phyloP scores from a whole-genome alignment of 208 protist species.

The Plasmodiophora brassicae region DNA sequence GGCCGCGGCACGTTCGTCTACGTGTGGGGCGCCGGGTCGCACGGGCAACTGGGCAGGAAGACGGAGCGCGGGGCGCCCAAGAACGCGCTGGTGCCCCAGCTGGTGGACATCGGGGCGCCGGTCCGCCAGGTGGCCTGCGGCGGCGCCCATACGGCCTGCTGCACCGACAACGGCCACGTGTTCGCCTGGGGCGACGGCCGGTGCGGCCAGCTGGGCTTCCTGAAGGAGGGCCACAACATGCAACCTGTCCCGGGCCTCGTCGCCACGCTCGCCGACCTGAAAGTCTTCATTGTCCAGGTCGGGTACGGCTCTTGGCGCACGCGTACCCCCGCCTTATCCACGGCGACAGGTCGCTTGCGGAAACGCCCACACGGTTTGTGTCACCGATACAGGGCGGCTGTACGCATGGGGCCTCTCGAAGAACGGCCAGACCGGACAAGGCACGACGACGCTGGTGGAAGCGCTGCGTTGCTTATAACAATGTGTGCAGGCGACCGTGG shows the following conservation, averaged over 20 bases:
- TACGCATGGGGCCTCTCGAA: constrained; percentile 47
- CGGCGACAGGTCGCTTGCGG: constrained; percentile 44
- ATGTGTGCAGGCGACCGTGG: neutral
- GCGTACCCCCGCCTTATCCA: neutral
- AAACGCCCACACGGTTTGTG: constrained; percentile 10
- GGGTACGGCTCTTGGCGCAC: neutral
- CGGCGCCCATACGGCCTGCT: neutral
- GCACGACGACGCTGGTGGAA: neutral
- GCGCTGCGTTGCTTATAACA: neutral
- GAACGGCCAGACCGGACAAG: constrained; percentile 46
- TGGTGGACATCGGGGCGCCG: neutral
- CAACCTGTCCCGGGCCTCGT: neutral
- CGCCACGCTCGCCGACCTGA: neutral
- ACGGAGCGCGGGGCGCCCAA: neutral
- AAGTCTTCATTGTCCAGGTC: neutral
- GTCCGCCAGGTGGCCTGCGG: constrained; percentile 30
- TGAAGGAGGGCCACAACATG: neutral
- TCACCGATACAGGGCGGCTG: constrained; percentile 30
- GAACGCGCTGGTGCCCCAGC: constrained; percentile 2
- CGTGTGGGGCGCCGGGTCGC: constrained; percentile 38
- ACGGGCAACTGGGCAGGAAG: constrained; percentile 44
- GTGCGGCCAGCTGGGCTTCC: constrained; percentile 41
- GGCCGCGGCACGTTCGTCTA: constrained; percentile 39
- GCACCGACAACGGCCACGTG: constrained; percentile 6
- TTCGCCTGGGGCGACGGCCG: constrained; percentile 43